phyloP scores from a whole-genome alignment of 495 filamentous ascomycete species.

The Penicillium riverlandense region DNA sequence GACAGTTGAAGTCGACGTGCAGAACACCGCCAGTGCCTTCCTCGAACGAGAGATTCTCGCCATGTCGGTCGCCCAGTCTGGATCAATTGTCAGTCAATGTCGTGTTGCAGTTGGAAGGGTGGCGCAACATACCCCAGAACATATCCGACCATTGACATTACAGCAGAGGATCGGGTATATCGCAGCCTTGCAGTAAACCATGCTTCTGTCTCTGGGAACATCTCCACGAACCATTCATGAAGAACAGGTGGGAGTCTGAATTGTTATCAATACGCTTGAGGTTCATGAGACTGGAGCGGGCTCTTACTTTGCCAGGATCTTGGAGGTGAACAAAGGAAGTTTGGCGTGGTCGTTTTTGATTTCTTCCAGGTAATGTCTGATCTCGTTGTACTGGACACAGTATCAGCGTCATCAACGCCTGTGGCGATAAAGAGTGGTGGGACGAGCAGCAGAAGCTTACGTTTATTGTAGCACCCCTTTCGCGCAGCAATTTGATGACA shows the following conservation, averaged over 20 bases:
- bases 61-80: slow-evolving; percentile 89
- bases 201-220: slow-evolving; percentile 83
- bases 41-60: slow-evolving; percentile 94
- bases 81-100: background rate
- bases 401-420: too few relatives aligned
- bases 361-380: slow-evolving; percentile 50
- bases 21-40: slow-evolving; percentile 90
- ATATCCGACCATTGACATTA: slow-evolving; percentile 97
- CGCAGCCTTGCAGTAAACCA: slow-evolving; percentile 90
- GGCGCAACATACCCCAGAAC: slow-evolving; percentile 56
- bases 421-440: too few relatives aligned
- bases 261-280: too few relatives aligned
- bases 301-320: slow-evolving; percentile 45
- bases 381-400: slow-evolving; percentile 44
- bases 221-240: slow-evolving; percentile 89
- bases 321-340: slow-evolving; percentile 59
- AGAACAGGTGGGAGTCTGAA: slow-evolving; percentile 69
- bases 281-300: too few relatives aligned
- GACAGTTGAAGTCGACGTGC: slow-evolving; percentile 99
- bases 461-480: slow-evolving; percentile 55
- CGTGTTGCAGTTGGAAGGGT: too few relatives aligned
- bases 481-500: slow-evolving; percentile 66
- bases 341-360: slow-evolving; percentile 46
- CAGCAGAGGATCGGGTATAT: slow-evolving; percentile 88
- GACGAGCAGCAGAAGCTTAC: slow-evolving; percentile 15